These are phyloP conservation scores for Nitzschia palea DNA, from an alignment of 108 stramenopile genomes.

Conservation along the genomic window DNA sequence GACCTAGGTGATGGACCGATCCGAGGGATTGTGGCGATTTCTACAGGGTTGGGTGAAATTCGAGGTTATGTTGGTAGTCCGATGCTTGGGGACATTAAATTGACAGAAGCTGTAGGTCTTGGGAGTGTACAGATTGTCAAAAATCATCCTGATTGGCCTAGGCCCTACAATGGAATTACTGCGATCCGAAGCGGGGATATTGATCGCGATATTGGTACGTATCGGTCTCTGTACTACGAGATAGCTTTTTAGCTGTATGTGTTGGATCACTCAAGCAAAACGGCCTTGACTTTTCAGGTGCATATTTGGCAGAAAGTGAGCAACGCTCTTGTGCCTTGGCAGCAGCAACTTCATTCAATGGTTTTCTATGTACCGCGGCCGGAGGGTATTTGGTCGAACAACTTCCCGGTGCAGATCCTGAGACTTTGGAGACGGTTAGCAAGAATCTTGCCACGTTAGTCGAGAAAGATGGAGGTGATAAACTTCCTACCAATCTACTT, in stretches of 20 bases:
- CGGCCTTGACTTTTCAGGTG: conserved; percentile 38
- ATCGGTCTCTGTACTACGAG: neutral
- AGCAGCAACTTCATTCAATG: conserved; percentile 69
- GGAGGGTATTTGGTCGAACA: conserved; percentile 89
- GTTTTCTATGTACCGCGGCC: conserved; percentile 80
- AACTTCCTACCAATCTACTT: conserved; percentile 67
- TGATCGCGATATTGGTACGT: conserved; percentile 83
- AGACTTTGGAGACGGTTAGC: conserved; percentile 54
- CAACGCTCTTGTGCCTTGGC: conserved; percentile 87
- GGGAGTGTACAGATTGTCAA: conserved; percentile 85
- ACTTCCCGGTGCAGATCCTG: conserved; percentile 65
- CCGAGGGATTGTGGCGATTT: conserved; percentile 71
- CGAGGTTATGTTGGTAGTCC: conserved; percentile 83
- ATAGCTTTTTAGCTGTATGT: neutral
- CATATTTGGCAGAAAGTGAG: conserved; percentile 83
- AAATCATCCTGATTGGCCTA: conserved; percentile 88
- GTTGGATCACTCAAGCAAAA: neutral
- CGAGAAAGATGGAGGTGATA: conserved; percentile 69
- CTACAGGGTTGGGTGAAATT: conserved; percentile 62
- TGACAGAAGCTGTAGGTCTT: conserved; percentile 73
- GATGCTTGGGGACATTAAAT: conserved; percentile 53
- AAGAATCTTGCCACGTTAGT: conserved; percentile 72
- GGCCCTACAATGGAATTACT: conserved; percentile 89
- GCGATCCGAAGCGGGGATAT: conserved; percentile 77
- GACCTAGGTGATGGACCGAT: conserved; percentile 66